Evolutionary conservation across 208 protist species (phyloP), one percentile per base, ranked within the genome.

Genomic region (Angomonas deanei): DNA sequence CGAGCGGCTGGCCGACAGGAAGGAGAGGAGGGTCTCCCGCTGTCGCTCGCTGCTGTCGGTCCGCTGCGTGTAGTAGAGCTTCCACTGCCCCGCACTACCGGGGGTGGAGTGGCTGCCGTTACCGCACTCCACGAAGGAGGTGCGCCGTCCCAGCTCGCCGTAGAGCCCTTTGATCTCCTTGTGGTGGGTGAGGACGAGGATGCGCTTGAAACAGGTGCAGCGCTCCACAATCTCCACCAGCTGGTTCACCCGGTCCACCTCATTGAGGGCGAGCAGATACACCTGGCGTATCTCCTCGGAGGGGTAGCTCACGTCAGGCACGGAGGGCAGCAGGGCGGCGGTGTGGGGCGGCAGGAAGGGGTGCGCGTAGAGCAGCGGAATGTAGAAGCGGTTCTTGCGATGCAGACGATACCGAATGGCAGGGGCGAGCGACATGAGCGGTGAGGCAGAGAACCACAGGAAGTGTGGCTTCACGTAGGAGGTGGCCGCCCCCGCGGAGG

Each of bases 111-210:
- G 36, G 36, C 36, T 15, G 15, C 36, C 36, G 36, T 42, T 42
- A 15, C 36, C 36, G 36, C 36, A 15, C 15, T 42, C 36, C 11
- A 8, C 11, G 36, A 42, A 42, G 36, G 36, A 42, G 36, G 36
- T 42, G 36, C 15, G 36, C 8, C 11, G 11, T 15, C 11, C 36
- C 36, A 42, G 36, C 15, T 42, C 36, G 36, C 36, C 15, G 36
- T 72, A 78, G 23, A 89, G 68, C 23, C 77, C 75, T 30, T 72
- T 63, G 11, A 92, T 72, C 60, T 92, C 86, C 69, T 88, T 86
- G 64, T 87, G 75, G 62, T 92, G 86, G 1, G 86, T 92, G 34
- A 92, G 68, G 13, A 92, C 11, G 1, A 88, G 55, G 30, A 87
- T 60, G 24, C 78, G 77, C 47, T 75, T 70, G 36, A 74, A 84